Conservation (phyloP, 495 filamentous ascomycete genomes). For the Friedmanniomyces simplex region DNA sequence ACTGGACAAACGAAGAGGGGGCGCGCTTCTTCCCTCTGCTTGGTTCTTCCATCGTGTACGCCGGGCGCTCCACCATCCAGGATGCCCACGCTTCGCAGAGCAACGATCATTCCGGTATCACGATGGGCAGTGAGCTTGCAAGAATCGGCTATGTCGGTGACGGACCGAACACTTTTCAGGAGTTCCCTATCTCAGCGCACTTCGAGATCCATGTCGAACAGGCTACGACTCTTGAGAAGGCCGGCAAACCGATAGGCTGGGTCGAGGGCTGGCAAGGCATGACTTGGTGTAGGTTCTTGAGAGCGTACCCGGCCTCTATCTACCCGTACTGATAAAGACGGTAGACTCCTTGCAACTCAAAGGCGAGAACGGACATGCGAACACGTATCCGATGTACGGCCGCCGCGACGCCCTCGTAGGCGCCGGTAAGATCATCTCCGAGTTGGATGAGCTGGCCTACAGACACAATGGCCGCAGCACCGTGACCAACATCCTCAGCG, state of each 20-base stretch:
- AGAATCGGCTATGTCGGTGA: conserved; percentile 14
- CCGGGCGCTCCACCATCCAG: conserved; percentile 6
- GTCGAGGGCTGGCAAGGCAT: conserved; percentile 16
- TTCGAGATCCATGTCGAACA: conserved; percentile 19
- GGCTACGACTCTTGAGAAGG: conserved; percentile 8
- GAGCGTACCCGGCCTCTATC: not conserved
- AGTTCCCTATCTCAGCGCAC: conserved; percentile 13
- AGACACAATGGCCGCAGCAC: conserved; percentile 4
- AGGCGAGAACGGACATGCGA: conserved; percentile 5
- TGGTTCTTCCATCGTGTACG: conserved; percentile 11
- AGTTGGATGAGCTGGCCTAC: not conserved
- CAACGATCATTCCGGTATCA: conserved; percentile 13
- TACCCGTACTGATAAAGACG: not conserved
- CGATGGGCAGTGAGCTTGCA: conserved; percentile 11
- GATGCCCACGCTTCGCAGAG: conserved; percentile 10
- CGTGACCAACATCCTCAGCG: conserved; percentile 13
- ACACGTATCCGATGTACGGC: conserved; percentile 6
- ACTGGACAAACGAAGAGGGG: conserved; percentile 17
- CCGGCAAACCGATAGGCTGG: conserved; percentile 11
- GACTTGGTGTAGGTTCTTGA: conserved; percentile 2
- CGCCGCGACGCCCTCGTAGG: conserved; percentile 4
- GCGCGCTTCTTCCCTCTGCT: conserved; percentile 16
- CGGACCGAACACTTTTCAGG: conserved; percentile 12
- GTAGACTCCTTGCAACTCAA: conserved; percentile 1
- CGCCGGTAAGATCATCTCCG: conserved; percentile 7